Base-by-base conservation (phyloP, 805 yeast genomes). In the Barnettozyma sucrosica region DNA sequence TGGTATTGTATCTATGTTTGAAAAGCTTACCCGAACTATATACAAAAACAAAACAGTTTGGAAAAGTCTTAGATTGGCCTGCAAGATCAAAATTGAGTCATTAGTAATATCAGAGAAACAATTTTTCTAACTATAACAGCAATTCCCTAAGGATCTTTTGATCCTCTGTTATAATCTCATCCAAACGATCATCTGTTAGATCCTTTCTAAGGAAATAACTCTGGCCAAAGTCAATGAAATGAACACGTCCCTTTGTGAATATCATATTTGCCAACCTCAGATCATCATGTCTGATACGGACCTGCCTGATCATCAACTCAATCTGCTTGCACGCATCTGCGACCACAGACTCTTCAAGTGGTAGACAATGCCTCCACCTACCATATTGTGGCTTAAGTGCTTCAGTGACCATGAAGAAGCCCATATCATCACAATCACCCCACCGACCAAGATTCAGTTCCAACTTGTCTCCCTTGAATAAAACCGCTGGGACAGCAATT, bases 391-490 rank as follows among this genome's bases (percentile, higher is more conserved):
- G 40, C 18, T n/a, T 37, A 14, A 37, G 40, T 23, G 24, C 40
- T 18, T 37, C 40, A 7, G 26, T 21, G 14, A 37, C 40, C 40
- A 37, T 37, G 18, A 37, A 37, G 40, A 18, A 37, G 20, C 40
- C 40, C 40, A 37, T 37, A 18, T 37, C 40, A 37, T 37, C 40
- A 21, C 18, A 7, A 18, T 37, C 40, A 21, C 40, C 40, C 40
- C 26, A 23, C 3, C 24, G 26, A 37, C 40, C 40, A 20, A 37
- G 40, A 3, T 37, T 18, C 16, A 37, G 5, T 21, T 20, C 11
- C 18, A 20, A 37, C 40, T 37, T 21, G 18, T 23, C n/a, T 37
- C 40, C 40, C 26, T 14, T 37, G 40, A 37, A 37, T 21, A 37
- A 4, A n/a, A 14, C 9, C 14, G 20, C 18, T 37, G 40, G 40